Base-by-base conservation (phyloP, 352 stramenopile genomes). In the Pythium coloratum region DNA sequence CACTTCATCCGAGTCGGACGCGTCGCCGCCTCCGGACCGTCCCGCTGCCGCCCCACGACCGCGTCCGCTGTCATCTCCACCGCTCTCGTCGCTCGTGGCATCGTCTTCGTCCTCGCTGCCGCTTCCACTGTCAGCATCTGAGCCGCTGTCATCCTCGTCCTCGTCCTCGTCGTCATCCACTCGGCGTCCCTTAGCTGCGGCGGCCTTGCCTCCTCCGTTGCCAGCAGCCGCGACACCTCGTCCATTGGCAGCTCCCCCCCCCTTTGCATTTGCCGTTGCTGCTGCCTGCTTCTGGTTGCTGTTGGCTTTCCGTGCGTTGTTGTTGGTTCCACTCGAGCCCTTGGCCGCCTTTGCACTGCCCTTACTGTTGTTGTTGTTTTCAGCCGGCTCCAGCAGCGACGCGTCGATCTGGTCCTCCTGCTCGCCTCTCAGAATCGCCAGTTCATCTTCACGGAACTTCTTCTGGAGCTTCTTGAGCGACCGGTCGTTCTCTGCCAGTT, bases 381-480 rank as follows among this genome's bases (percentile, higher is more conserved):
- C 70, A 53, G 70, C 72, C 1, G 64, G 46, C 42, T 82, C 77
- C 36, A 89, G 58, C 66, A 92, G 77, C 40, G 80, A 80, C 49
- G 68, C 78, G 20, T 93, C 86, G 46, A 86, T 81, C 49, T 88
- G 78, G 50, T 96, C 86, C 55, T 97, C 84, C 55, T 97, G 88
- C 49, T 97, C 84, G 46, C 85, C 84, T n/a, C 90, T 78, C 59
- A 98, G 64, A 60, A 98, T 92, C 44, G 80, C 77, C 36, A 97
- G 71, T 67, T 98, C 90, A 63, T 98, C 91, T 58, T 98, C 91
- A 30, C 89, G 81, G 75, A 97, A 95, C 66, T 93, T 96, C 67
- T 96, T 96, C 73, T 98, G 93, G 63, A 98, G 81, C 56, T 95
- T 94, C 76, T 97, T 97, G 62, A 97, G 87, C 16, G 86, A 90